Conservation (phyloP, 768 basidiomycete species). For the Leccinum boreale region DNA sequence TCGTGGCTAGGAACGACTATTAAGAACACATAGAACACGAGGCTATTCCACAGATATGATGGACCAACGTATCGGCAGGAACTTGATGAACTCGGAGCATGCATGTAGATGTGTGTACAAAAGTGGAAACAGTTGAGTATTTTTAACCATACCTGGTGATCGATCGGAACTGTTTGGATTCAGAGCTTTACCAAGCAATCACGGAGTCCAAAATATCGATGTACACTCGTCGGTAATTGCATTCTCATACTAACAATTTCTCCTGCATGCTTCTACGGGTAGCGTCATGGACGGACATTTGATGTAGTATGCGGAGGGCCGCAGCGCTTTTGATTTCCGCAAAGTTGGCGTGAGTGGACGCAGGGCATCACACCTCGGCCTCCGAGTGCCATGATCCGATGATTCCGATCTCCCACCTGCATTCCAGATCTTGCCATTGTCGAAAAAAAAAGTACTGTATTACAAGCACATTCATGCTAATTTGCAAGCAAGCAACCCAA, state of each 20-base stretch:
- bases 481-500: background rate
- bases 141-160: background rate
- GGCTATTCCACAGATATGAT: background rate
- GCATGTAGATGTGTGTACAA: background rate
- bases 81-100: background rate
- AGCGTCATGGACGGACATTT: constrained; percentile 10
- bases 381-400: background rate
- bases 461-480: background rate
- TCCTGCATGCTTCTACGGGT: background rate
- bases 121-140: background rate
- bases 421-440: background rate
- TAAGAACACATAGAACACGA: background rate
- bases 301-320: background rate
- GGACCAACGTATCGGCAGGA: background rate
- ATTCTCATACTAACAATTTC: background rate
- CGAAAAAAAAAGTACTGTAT: background rate
- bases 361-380: background rate
- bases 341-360: background rate
- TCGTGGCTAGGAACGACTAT: background rate
- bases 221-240: background rate
- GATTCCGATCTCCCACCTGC: background rate
- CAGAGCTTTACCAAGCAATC: background rate
- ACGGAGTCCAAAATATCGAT: background rate
- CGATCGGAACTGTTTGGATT: background rate
- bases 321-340: background rate